Conservation (phyloP, 1,139 yeast genomes). For the Pichia sp. region DNA sequence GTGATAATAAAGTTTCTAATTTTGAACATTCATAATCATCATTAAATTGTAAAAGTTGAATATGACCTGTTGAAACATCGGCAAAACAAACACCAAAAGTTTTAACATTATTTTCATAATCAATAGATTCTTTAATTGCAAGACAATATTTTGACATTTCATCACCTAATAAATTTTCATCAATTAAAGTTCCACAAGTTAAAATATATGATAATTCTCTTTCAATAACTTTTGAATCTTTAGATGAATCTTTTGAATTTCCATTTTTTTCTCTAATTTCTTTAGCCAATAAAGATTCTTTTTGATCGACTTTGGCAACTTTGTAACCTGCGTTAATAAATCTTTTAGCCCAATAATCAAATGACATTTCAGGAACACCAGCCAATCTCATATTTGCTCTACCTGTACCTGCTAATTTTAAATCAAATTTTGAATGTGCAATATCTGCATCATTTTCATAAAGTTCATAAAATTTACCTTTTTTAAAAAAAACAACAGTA, state of each 20-base stretch:
- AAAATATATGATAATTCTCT: constrained; percentile 84
- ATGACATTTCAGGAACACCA: constrained; percentile 97
- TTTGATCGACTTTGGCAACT: constrained; percentile 93
- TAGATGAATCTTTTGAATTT: constrained; percentile 31
- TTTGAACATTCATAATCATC: constrained; percentile 87
- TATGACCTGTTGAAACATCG: constrained; percentile 86
- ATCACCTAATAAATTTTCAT: constrained; percentile 79
- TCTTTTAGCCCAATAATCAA: constrained; percentile 95
- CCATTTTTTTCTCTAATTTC: constrained; percentile 77
- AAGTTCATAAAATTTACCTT: constrained; percentile 93
- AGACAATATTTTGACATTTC: constrained; percentile 91
- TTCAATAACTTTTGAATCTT: constrained; percentile 84
- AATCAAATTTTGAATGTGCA: constrained; percentile 84
- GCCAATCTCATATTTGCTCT: constrained; percentile 97
- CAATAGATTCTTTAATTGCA: constrained; percentile 59
- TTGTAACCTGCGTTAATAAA: constrained; percentile 89
- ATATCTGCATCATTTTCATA: constrained; percentile 94
- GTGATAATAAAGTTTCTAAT: constrained; percentile 85
- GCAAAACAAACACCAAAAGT: constrained; percentile 82
- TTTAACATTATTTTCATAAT: constrained; percentile 38
- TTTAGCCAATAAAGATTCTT: constrained; percentile 83
- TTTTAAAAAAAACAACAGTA: constrained; percentile 92
- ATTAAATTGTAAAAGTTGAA: constrained; percentile 62
- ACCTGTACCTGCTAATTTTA: constrained; percentile 95
- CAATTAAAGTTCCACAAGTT: constrained; percentile 92